A percentile compares a stretch with the other conserved stretches of the same genome.
These are phyloP conservation scores for Tylopilus intermedius DNA, from an alignment of 768 basidiomycete genomes.

Conservation along the genomic window DNA sequence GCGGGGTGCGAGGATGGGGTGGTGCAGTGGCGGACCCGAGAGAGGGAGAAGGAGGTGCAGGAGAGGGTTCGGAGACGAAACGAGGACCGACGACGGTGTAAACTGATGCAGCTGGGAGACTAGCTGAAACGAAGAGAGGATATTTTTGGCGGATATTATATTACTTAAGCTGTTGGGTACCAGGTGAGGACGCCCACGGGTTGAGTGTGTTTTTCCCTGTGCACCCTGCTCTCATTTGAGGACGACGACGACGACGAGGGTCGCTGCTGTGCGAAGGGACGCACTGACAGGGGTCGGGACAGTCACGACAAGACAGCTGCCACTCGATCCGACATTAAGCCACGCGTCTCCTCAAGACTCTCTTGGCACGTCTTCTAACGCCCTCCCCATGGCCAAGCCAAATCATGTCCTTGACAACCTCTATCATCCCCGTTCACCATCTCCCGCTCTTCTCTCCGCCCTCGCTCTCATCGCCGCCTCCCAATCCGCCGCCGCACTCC, in stretches of 20 bases:
- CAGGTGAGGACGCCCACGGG: neutral
- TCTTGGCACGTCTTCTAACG: constrained; percentile 34
- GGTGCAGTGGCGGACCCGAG: constrained; percentile 34
- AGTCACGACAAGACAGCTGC: neutral
- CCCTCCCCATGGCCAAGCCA: constrained; percentile 51
- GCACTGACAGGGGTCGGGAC: neutral
- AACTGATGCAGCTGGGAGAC: constrained; percentile 12
- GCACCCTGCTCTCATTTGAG: neutral
- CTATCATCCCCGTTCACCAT: constrained; percentile 33
- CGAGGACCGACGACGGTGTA: constrained; percentile 53
- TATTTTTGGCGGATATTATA: constrained; percentile 14
- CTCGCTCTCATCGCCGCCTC: constrained; percentile 53
- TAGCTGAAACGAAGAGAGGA: neutral
- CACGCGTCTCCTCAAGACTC: constrained; percentile 32
- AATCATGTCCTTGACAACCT: constrained; percentile 28
- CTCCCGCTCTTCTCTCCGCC: constrained; percentile 48
- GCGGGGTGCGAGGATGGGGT: constrained; percentile 56
- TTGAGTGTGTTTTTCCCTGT: neutral
- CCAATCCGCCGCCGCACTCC: constrained; percentile 36
- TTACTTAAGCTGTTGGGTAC: constrained; percentile 1
- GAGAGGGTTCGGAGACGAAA: constrained; percentile 42
- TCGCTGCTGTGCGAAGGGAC: neutral
- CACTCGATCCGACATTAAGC: constrained; percentile 13
- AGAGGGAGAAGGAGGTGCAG: constrained; percentile 32
- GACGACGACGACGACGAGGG: neutral